Base-by-base conservation (phyloP, 2,329 filamentous ascomycete species). In the Aureobasidium leucospermi region DNA sequence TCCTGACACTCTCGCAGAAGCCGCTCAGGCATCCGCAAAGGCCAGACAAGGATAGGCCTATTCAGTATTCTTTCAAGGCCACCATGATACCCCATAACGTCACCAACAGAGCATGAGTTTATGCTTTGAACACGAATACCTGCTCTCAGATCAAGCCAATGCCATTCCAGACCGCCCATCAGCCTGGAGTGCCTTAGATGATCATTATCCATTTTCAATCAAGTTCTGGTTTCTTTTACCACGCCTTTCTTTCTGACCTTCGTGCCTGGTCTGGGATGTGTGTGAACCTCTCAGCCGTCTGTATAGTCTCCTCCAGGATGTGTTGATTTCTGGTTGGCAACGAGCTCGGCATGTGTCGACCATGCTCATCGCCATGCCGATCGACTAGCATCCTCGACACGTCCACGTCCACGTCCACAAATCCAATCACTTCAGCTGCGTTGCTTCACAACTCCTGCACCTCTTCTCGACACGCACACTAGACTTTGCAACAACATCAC, bases 1-100 rank as follows among this genome's bases (percentile, higher is more conserved):
- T 48, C 23, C 32, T 64, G 36, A 60, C 16, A 23, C 9, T 6
- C 41, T 29, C 13, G 29, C 28, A 68, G 67, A 69, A 66, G 66
- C 66, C 11, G 65, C 65, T 59, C 71, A 73, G 59, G 67, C 69
- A 41, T 65, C 68, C 19, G 65, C 67, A 16, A 73, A 72, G 64
- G 68, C 71, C 32, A 72, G 71, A 63, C 67, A 68, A 61, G 67
- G 61, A 46, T 67, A 60, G 65, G 23, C 15, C 29, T 13, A 13
- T 19, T 36, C 58, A 46, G 16, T 32, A 31, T 23, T 53, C 38
- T 11, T 11, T 11, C 38, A 42, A 41, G 49, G 49, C 49, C 38
- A n/a, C 19, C 42, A 23, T 47, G 53, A 57, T 57, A 57, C 53
- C 53, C 53, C 16, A 47, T 42, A 41, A 57, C 23, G 39, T 56